A percentile compares a stretch with the other conserved stretches of the same genome.
phyloP scores from a whole-genome alignment of 176 grass and related monocot genomes.

The Bromus sterilis region DNA sequence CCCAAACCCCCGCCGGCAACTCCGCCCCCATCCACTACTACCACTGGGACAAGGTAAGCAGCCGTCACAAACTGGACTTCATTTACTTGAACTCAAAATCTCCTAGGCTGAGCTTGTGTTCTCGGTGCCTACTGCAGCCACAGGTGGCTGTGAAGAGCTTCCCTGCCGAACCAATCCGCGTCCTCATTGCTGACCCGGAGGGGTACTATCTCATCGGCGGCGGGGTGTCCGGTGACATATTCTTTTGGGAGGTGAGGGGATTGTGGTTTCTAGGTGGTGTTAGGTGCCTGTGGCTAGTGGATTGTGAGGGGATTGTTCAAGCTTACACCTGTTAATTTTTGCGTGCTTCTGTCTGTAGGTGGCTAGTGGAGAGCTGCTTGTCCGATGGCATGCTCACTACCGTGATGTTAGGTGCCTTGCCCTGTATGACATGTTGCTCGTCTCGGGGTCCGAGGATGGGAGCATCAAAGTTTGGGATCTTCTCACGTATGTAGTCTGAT shows the following conservation, averaged over 20 bases:
- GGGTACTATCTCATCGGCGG: conserved; percentile 82
- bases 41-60: conserved; percentile 71
- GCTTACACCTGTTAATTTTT: neutral
- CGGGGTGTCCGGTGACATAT: conserved; percentile 59
- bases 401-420: conserved; percentile 72
- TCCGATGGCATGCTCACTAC: conserved; percentile 76
- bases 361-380: conserved; percentile 69
- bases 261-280: neutral
- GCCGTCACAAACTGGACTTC: neutral
- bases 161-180: conserved; percentile 70
- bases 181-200: conserved; percentile 60
- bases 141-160: conserved; percentile 80
- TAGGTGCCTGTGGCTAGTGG: too few relatives aligned
- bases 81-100: neutral
- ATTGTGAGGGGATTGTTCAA: too few relatives aligned
- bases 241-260: conserved; percentile 73
- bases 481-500: conserved; percentile 48
- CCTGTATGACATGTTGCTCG: conserved; percentile 64
- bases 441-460: conserved; percentile 72
- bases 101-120: neutral
- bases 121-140: conserved; percentile 37
- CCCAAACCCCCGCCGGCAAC: conserved; percentile 41
- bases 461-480: conserved; percentile 85
- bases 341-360: conserved; percentile 36
- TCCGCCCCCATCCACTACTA: conserved; percentile 59